These are phyloP conservation scores for Warburgia ugandensis DNA, from an alignment of 164 flowering plant species.

Conservation along the genomic window DNA sequence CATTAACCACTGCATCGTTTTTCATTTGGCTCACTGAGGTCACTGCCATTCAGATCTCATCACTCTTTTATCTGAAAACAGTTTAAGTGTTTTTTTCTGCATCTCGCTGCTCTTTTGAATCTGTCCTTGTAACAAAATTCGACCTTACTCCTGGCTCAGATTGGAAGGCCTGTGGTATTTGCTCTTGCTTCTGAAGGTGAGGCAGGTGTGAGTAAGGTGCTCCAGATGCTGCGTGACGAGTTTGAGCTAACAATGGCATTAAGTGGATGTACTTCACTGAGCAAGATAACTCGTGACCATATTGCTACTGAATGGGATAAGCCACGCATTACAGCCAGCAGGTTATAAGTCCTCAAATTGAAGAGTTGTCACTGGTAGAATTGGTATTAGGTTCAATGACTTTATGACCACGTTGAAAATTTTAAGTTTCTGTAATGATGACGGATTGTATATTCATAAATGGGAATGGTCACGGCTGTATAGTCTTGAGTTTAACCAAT, in stretches of 20 bases:
- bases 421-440: slow-evolving; percentile 13
- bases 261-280: slow-evolving; percentile 78
- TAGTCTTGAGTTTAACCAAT: slow-evolving; percentile 4
- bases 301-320: slow-evolving; percentile 55
- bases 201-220: slow-evolving; percentile 80
- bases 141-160: slow-evolving; percentile 27
- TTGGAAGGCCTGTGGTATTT: slow-evolving; percentile 87
- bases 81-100: not conserved
- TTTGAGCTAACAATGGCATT: slow-evolving; percentile 94
- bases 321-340: slow-evolving; percentile 28
- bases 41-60: too few species aligned
- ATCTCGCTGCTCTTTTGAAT: too few species aligned
- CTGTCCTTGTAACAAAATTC: not conserved
- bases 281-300: slow-evolving; percentile 80
- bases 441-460: slow-evolving; percentile 5
- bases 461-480: slow-evolving; percentile 2
- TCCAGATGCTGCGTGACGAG: slow-evolving; percentile 89
- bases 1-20: too few species aligned
- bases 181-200: slow-evolving; percentile 89
- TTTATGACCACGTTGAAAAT: slow-evolving; percentile 3
- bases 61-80: not conserved
- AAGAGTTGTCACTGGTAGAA: slow-evolving; percentile 4
- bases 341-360: slow-evolving; percentile 7
- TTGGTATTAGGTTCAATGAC: not conserved
- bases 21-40: too few species aligned